Evolutionary conservation across 345 rosid species (phyloP), one percentile per base, ranked within the genome.

Genomic region (Crucihimalaya himalaica): DNA sequence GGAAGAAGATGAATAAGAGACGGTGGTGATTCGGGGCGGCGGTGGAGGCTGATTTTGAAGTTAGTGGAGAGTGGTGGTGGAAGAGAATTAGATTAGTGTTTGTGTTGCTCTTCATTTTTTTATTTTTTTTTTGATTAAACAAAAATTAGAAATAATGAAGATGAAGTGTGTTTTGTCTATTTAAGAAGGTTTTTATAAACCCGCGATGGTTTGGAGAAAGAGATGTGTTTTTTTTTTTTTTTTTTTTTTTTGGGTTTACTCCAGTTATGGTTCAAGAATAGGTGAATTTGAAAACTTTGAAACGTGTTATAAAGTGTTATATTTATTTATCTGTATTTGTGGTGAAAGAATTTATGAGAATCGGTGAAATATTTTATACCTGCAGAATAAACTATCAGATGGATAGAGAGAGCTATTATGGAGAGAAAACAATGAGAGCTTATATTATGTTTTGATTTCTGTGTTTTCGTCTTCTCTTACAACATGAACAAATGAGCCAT

Each of bases 61-160:
- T 57, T 52, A 87, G 46, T 0, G 96, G 82, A 20, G 88, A 81
- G 83, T 89, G 96, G 77, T 90, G 91, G 83, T 89, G 96, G 75
- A 91, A 86, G 62, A 93, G 82, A 32, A 91, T 93, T 27, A 91
- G 77, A 74, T 91, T 91, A 47, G 98, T 76, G 74, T 79, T 85
- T 18, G 84, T 53, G 81, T 68, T 52, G 85, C 32, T 73, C 81
- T 90, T 85, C 89, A 87, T 87, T 63, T 83, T 78, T 68, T n/a
- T n/a, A n/a, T 13, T 21, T 23, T 3, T 10, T 52, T 40, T 55
- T 13, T 1, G 15, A 8, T 3, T 8, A 34, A 16, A 54, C 47
- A 34, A 42, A 64, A 15, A 52, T 27, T 4, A 61, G 43, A 31
- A 25, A 37, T 29, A 15, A 43, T 21, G 9, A 42, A 42, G 70